Conservation (phyloP, 176 grass and related monocot genomes). For the Oryza rufipogon region DNA sequence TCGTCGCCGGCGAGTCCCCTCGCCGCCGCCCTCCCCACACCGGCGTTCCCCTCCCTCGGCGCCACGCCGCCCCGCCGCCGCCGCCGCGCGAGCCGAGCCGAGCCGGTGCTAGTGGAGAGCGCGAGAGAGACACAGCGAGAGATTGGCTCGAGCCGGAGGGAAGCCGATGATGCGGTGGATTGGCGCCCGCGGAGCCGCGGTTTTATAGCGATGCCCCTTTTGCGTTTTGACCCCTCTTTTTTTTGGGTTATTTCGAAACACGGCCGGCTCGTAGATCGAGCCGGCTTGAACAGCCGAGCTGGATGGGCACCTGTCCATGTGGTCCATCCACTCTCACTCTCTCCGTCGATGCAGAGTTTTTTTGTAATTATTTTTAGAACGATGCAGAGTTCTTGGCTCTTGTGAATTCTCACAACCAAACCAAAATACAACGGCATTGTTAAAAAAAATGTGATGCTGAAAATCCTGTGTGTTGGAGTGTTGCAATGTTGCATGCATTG, state of each 20-base stretch:
- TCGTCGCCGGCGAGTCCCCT: constrained; percentile 39
- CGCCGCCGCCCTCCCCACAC: constrained; percentile 47
- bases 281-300: neutral
- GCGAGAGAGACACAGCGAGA: neutral
- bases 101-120: neutral
- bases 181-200: neutral
- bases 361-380: too few relatives aligned
- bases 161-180: neutral
- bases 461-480: too few relatives aligned
- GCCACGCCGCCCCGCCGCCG: constrained; percentile 43
- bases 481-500: too few relatives aligned
- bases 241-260: fast-evolving
- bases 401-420: neutral
- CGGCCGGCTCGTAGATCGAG: neutral
- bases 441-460: too few relatives aligned
- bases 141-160: neutral
- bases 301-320: neutral
- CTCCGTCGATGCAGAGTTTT: neutral
- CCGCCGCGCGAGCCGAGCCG: constrained; percentile 9
- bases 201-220: neutral
- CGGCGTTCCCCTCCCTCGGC: constrained; percentile 39
- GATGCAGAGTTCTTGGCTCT: neutral
- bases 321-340: neutral
- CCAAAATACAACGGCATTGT: too few relatives aligned
- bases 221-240: neutral